Evolutionary conservation across 2,329 filamentous ascomycete genomes (phyloP).

Genomic region (Beauveria sp.): DNA sequence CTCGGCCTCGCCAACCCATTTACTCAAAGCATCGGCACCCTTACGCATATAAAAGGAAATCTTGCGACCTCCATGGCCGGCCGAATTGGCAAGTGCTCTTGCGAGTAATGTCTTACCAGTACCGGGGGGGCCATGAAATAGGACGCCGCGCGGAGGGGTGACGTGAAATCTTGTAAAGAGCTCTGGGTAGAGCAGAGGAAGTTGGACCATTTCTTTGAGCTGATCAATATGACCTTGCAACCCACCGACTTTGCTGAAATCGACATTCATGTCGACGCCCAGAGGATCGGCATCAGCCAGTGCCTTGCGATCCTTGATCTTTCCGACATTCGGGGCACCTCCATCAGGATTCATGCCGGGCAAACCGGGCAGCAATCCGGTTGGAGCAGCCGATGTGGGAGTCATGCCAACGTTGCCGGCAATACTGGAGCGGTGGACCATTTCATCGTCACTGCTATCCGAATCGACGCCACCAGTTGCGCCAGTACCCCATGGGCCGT

Average conservation of each 20-base stretch:
- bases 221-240: constrained; percentile 91
- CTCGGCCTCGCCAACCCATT: constrained; percentile 98
- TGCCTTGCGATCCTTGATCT: constrained; percentile 85
- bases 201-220: constrained; percentile 95
- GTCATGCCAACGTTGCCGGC: constrained; percentile 57
- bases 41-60: constrained; percentile 99
- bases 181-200: constrained; percentile 90
- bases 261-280: constrained; percentile 85
- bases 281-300: constrained; percentile 91
- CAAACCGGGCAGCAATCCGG: constrained; percentile 35
- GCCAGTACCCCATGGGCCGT: constrained; percentile 65
- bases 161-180: constrained; percentile 87
- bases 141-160: constrained; percentile 84
- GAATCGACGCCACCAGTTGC: constrained; percentile 78
- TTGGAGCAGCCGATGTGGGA: constrained; percentile 42
- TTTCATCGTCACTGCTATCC: constrained; percentile 94
- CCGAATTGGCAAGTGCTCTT: constrained; percentile 82
- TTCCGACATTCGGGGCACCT: constrained; percentile 70
- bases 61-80: constrained; percentile 81
- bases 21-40: constrained; percentile 92
- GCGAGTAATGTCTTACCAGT: constrained; percentile 98
- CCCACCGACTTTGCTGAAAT: constrained; percentile 90
- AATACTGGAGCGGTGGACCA: constrained; percentile 50
- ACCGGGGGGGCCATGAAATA: constrained; percentile 95
- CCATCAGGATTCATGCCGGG: constrained; percentile 35